Percentiles rank a stretch among this genome's conserved stretches.
Conservation (phyloP, 2,329 filamentous ascomycete genomes). For the Neonectria neomacrospora region DNA sequence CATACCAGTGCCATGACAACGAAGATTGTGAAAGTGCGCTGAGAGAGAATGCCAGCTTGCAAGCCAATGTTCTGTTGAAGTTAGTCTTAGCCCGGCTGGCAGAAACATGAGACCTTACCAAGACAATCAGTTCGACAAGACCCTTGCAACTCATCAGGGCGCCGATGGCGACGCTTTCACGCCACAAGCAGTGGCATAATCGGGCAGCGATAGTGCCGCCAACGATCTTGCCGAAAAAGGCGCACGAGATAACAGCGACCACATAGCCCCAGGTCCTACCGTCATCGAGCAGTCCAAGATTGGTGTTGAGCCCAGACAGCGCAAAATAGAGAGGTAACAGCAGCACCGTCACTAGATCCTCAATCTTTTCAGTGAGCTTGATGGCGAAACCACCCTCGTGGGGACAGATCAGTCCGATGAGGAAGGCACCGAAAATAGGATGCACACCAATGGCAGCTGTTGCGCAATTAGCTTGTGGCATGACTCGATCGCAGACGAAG, state of each 20-base stretch:
- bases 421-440: conserved; percentile 92
- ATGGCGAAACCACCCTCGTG: conserved; percentile 92
- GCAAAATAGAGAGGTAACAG: conserved; percentile 95
- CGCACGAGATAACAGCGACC: conserved; percentile 81
- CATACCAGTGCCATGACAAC: conserved; percentile 85
- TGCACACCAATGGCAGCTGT: conserved; percentile 84
- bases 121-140: conserved; percentile 92
- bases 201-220: conserved; percentile 84
- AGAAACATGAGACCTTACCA: conserved; percentile 65
- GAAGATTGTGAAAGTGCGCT: conserved; percentile 89
- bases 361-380: conserved; percentile 91
- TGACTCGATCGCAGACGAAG: neutral
- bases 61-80: conserved; percentile 73
- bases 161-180: conserved; percentile 89
- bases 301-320: conserved; percentile 87
- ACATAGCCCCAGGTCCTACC: conserved; percentile 93
- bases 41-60: conserved; percentile 83
- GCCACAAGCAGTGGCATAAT: conserved; percentile 79
- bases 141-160: conserved; percentile 97
- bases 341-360: conserved; percentile 85
- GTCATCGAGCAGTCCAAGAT: conserved; percentile 83
- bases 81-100: rapidly evolving
- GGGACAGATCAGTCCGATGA: conserved; percentile 89
- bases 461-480: neutral
- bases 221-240: conserved; percentile 85